Evolutionary conservation across 345 rosid genomes (phyloP).

Genomic region (Camelina neglecta): DNA sequence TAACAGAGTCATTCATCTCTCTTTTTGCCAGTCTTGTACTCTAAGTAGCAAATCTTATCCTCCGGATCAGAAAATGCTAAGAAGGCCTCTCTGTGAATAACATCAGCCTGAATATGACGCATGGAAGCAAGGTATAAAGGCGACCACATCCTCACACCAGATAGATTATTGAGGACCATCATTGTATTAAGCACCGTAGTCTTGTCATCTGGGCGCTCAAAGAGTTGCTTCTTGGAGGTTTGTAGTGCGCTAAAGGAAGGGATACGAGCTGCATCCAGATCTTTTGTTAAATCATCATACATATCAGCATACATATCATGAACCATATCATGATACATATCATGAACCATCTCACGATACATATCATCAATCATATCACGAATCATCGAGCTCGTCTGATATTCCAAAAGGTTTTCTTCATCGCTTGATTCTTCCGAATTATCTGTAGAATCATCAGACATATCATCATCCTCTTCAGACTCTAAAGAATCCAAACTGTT

Average conservation of each 20-base stretch:
- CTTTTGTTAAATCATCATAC: neutral
- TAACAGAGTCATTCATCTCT: neutral
- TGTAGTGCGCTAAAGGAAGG: neutral
- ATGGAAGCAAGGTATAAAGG: neutral
- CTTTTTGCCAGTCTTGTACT: neutral
- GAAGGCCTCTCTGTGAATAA: neutral
- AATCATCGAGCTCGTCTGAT: too few species aligned
- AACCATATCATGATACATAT: too few species aligned
- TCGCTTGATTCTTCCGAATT: too few species aligned
- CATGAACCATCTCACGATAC: too few species aligned
- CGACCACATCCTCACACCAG: neutral
- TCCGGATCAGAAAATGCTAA: neutral
- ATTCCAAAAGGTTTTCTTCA: too few species aligned
- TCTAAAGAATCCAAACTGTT: neutral
- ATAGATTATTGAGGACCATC: neutral
- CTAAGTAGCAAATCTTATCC: neutral
- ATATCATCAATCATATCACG: too few species aligned
- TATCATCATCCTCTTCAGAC: neutral
- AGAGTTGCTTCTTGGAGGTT: neutral
- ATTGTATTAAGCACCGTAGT: neutral
- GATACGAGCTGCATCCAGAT: neutral
- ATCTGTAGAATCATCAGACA: too few species aligned
- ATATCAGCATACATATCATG: neutral
- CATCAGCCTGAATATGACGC: neutral
- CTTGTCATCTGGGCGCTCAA: neutral